Conservation (phyloP, 2,329 filamentous ascomycete species). For the Aspergillus fumigatiaffinis region DNA sequence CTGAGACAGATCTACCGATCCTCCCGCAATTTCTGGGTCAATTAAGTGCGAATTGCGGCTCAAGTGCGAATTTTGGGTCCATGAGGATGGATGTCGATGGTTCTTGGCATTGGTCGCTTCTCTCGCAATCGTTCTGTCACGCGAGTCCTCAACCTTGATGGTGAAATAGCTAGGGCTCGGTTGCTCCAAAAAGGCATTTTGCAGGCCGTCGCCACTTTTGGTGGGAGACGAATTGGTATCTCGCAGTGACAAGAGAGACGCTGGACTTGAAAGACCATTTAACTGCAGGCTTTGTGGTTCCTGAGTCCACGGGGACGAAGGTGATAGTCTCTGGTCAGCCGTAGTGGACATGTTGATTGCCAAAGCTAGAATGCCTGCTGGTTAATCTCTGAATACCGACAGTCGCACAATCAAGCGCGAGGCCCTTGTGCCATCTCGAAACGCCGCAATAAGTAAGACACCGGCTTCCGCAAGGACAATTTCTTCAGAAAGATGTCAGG, state of each 20-base stretch:
- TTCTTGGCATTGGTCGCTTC: conserved; percentile 58
- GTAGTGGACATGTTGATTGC: conserved; percentile 23
- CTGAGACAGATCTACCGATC: conserved; percentile 67
- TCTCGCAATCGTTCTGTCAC: conserved; percentile 60
- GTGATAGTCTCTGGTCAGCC: conserved; percentile 30
- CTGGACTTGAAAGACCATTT: conserved; percentile 15
- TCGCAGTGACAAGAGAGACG: conserved; percentile 17
- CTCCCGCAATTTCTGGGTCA: conserved; percentile 68
- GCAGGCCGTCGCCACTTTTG: conserved; percentile 15
- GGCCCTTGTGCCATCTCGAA: conserved; percentile 15
- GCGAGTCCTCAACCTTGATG: conserved; percentile 60
- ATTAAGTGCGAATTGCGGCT: conserved; percentile 24
- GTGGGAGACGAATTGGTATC: conserved; percentile 20
- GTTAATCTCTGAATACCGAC: conserved; percentile 6
- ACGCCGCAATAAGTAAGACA: background rate
- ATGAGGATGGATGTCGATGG: conserved; percentile 70
- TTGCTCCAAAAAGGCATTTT: conserved; percentile 15
- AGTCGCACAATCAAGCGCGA: conserved; percentile 6
- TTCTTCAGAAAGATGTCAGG: background rate
- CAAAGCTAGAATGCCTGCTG: background rate
- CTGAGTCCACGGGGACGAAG: conserved; percentile 31
- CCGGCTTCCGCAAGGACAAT: background rate
- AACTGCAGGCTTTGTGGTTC: conserved; percentile 19
- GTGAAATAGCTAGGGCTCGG: conserved; percentile 85
- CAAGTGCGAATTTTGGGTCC: conserved; percentile 65